Evolutionary conservation across 2,329 filamentous ascomycete genomes (phyloP).

Genomic region (Penicillium sp.): DNA sequence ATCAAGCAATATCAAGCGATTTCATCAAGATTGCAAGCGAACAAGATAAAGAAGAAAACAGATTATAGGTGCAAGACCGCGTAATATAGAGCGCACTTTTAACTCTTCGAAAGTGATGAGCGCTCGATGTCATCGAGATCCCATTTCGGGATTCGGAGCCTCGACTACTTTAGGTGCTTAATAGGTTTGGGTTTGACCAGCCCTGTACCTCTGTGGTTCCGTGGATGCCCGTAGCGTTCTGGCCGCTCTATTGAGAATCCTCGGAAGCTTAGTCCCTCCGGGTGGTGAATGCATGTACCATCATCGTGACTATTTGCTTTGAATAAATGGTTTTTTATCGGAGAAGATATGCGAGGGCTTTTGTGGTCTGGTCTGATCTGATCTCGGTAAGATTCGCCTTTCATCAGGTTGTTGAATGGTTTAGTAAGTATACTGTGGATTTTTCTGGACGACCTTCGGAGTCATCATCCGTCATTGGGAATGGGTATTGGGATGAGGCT

Average conservation of each 20-base stretch:
- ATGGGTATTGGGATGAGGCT: not conserved
- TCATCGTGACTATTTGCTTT: constrained; percentile 20
- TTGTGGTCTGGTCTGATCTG: not conserved
- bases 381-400: not conserved
- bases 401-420: not conserved
- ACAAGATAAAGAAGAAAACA: not conserved
- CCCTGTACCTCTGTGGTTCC: constrained; percentile 1
- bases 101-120: constrained; percentile 13
- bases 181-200: constrained; percentile 1
- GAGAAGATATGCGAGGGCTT: constrained; percentile 17
- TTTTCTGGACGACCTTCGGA: not conserved
- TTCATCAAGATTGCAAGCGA: not conserved
- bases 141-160: constrained; percentile 5
- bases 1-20: not conserved
- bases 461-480: not conserved
- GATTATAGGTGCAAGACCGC: constrained; percentile 1
- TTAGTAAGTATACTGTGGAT: too few species aligned
- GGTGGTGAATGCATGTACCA: not conserved
- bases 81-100: constrained; percentile 18
- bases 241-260: constrained; percentile 19
- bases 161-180: not conserved
- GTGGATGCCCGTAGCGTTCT: not conserved
- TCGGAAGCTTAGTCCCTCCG: not conserved
- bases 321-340: constrained; percentile 10
- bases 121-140: constrained; percentile 20